Evolutionary conservation across 2,329 filamentous ascomycete species (phyloP), one percentile per base, ranked within the genome.

Genomic region (Pseudogymnoascus sp.): DNA sequence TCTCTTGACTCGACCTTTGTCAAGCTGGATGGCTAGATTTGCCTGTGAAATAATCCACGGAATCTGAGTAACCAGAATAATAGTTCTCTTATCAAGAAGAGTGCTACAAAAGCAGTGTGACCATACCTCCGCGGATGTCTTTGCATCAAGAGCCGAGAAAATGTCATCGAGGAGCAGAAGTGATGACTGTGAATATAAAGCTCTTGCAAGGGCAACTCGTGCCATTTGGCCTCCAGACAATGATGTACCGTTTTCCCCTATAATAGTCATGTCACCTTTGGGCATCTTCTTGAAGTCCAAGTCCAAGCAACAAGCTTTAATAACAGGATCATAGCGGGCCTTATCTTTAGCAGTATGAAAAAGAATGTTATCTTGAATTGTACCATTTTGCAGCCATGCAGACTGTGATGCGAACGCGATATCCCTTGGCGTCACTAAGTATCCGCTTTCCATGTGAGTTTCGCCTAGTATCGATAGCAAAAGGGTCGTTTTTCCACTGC

Each of bases 281-380:
- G 85, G 84, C 72, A 89, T 85, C 57, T 82, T 82, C 0, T 79
- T 79, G 66, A 89, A 79, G 72, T 89, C 86, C 1, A 83, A 81
- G 23, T 83, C 77, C 23, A 89, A 74, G 3, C 84, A 84, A 70
- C 86, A 89, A 3, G 81, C 84, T 65, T 88, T 84, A 2, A 89
- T 71, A n/a, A 93, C 87, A 39, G 87, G 82, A 63, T 85, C 82
- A 79, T 81, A 96, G 69, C 84, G 80, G 14, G 78, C 77, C 66
- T 90, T 86, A 65, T 96, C 89, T 70, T 92, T 88, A 0, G 82
- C 80, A 2, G 81, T 79, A 4, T 82, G 84, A 73, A 89, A 88
- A 0, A 88, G 8, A 34, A 34, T 34, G 31, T 34, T 34, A 34
- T 34, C 31, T 8, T 34, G 31, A 34, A 34, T 34, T 34, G 31